These are phyloP conservation scores for Trametopsis cervina DNA, from an alignment of 768 basidiomycete genomes.

Conservation along the genomic window DNA sequence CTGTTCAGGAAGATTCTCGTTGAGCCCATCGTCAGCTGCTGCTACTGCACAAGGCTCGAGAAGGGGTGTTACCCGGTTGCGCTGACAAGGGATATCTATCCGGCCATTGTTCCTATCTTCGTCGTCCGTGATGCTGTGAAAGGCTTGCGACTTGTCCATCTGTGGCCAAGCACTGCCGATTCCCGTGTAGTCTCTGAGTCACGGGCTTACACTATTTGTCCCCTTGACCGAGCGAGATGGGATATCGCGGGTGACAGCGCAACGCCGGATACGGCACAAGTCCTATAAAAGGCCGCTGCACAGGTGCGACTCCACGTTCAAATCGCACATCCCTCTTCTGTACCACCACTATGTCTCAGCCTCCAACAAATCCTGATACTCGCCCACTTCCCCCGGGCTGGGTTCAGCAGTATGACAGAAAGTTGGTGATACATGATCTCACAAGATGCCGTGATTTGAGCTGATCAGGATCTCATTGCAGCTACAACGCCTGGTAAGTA, in stretches of 20 bases:
- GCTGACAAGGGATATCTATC: no score
- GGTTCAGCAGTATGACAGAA: conserved; percentile 58
- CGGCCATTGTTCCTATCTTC: no score
- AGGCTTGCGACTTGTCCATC: background rate
- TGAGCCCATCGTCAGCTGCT: no score
- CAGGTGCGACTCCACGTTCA: background rate
- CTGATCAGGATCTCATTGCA: conserved; percentile 24
- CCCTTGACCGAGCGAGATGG: background rate
- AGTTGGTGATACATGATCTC: conserved; percentile 38
- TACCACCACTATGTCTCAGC: conserved; percentile 33
- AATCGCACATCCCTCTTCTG: conserved; percentile 2
- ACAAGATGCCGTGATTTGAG: conserved; percentile 15
- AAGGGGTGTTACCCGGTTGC: no score
- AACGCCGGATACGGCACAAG: conserved; percentile 1
- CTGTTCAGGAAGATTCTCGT: no score
- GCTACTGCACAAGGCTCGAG: no score
- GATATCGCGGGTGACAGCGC: conserved; percentile 11
- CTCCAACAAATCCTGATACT: conserved; percentile 33
- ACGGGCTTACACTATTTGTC: background rate
- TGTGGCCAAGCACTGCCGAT: background rate
- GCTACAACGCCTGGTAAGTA: conserved; percentile 61
- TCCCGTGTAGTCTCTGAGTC: background rate
- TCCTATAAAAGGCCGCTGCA: conserved; percentile 6
- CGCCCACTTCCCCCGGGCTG: conserved; percentile 62
- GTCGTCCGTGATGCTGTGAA: no score